Conservation (phyloP, 257 asterid genomes). For the Cruciata laevipes region DNA sequence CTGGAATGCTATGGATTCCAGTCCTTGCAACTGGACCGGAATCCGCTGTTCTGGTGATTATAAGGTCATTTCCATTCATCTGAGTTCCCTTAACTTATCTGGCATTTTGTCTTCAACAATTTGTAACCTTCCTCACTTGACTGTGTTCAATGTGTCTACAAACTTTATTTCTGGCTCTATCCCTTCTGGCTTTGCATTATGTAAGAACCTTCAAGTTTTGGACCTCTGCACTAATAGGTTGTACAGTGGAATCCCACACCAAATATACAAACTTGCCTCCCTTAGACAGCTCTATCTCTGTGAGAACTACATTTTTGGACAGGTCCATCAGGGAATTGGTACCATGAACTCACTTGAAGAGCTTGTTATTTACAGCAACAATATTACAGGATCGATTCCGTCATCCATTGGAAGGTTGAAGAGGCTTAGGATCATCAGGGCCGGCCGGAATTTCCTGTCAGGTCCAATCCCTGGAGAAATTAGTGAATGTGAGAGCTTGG, state of each 20-base stretch:
- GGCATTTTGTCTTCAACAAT: constrained; percentile 58
- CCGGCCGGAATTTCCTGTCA: background rate
- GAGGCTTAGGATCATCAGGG: background rate
- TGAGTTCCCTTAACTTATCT: constrained; percentile 48
- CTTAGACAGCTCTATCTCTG: background rate
- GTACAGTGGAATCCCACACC: background rate
- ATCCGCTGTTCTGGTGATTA: constrained; percentile 32
- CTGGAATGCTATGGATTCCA: constrained; percentile 50
- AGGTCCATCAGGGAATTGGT: background rate
- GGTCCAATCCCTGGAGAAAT: background rate
- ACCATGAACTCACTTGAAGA: background rate
- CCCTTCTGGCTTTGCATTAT: background rate
- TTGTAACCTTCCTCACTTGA: constrained; percentile 50
- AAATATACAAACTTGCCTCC: background rate
- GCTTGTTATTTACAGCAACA: background rate
- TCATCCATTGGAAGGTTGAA: background rate
- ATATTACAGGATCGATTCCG: background rate
- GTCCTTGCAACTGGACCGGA: constrained; percentile 78
- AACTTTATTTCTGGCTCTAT: constrained; percentile 52
- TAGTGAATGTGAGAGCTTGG: background rate
- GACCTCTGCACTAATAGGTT: background rate
- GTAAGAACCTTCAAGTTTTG: background rate
- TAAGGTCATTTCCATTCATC: constrained; percentile 45
- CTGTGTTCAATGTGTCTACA: constrained; percentile 42
- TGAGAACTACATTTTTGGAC: background rate